These are phyloP conservation scores for Mesembryanthemum crystallinum DNA, from an alignment of 148 eudicot species.

Conservation along the genomic window DNA sequence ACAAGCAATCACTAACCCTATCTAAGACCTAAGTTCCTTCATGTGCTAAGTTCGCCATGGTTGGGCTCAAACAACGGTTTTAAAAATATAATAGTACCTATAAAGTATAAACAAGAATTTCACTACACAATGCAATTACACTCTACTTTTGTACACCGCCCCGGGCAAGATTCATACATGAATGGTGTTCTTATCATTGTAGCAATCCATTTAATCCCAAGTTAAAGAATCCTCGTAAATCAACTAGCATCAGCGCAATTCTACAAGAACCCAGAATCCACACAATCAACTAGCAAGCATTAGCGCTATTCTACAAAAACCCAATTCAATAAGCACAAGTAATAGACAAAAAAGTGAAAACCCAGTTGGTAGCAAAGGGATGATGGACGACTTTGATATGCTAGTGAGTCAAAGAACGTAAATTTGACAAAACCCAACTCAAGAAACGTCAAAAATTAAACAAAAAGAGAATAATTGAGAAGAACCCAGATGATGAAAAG, in stretches of 20 bases:
- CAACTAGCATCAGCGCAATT: not conserved
- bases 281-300: not conserved
- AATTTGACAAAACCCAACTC: not conserved
- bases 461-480: not conserved
- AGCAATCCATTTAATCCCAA: not conserved
- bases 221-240: not conserved
- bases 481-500: constrained; percentile 15
- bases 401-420: not conserved
- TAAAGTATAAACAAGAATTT: too few relatives aligned
- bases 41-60: not conserved
- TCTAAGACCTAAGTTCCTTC: not conserved
- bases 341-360: not conserved
- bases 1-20: not conserved
- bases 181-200: not conserved
- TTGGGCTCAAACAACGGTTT: not conserved
- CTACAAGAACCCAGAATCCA: not conserved
- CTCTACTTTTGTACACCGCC: not conserved
- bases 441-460: not conserved
- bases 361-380: not conserved
- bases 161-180: not conserved
- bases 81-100: not conserved
- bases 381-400: not conserved
- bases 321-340: not conserved
- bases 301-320: not conserved
- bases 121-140: not conserved